A percentile compares a stretch with the other conserved stretches of the same genome.
Evolutionary conservation across 306 rosid genomes (phyloP).

Genomic region (Citrullus colocynthis): DNA sequence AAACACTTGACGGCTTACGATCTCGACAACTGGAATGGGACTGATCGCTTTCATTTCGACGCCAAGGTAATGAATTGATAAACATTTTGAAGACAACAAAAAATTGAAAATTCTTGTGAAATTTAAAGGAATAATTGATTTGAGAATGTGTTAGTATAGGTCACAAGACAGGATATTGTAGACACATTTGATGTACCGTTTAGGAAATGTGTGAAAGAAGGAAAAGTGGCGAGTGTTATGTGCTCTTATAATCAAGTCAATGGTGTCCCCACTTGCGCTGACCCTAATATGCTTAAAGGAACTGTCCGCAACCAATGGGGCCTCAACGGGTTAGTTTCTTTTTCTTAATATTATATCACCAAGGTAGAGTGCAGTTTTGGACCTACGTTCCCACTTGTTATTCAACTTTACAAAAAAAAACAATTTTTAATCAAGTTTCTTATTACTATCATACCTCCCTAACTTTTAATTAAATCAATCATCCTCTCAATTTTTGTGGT

Average conservation of each 20-base stretch:
- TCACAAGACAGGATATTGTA: conserved; percentile 77
- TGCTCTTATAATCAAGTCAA: conserved; percentile 92
- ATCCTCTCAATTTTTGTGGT: too few species aligned
- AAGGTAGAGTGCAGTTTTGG: too few species aligned
- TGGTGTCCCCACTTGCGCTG: conserved; percentile 95
- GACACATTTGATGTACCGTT: conserved; percentile 87
- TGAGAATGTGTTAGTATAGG: conserved; percentile 14
- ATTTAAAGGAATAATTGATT: too few species aligned
- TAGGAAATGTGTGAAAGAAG: conserved; percentile 81
- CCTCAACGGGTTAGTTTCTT: conserved; percentile 49
- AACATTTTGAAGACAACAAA: too few species aligned
- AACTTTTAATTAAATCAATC: too few species aligned
- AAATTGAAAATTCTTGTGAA: too few species aligned
- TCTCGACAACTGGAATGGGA: conserved; percentile 67
- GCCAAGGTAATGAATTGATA: conserved; percentile 36
- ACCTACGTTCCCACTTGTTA: too few species aligned
- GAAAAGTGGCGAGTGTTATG: conserved; percentile 84
- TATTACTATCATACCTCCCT: too few species aligned
- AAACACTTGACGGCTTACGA: conserved; percentile 43
- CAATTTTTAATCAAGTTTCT: too few species aligned
- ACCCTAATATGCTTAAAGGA: conserved; percentile 62
- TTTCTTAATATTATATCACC: too few species aligned
- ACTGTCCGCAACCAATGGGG: conserved; percentile 68
- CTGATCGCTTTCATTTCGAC: conserved; percentile 80
- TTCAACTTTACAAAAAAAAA: too few species aligned